phyloP scores from a whole-genome alignment of 345 rosid species.

The Eucalyptus erythrocorys region DNA sequence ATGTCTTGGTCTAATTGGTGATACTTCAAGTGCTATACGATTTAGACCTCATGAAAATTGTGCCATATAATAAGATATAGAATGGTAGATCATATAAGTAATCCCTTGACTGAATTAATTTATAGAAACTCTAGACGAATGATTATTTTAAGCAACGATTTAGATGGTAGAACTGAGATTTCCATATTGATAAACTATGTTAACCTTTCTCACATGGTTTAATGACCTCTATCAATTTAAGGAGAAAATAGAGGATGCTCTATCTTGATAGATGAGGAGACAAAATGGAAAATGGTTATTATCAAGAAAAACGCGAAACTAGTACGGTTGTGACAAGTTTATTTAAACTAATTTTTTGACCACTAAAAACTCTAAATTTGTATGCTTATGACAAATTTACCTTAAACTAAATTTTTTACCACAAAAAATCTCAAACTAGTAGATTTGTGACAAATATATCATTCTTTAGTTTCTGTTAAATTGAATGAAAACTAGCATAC shows the following conservation, averaged over 20 bases:
- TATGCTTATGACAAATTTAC: no score
- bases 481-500: no score
- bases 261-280: neutral
- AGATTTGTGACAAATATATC: no score
- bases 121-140: neutral
- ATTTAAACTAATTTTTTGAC: no score
- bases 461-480: no score
- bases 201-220: neutral
- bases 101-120: neutral
- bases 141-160: neutral
- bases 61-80: neutral
- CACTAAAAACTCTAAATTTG: no score
- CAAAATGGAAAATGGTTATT: neutral
- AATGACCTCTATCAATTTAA: neutral
- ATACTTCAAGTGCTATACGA: neutral
- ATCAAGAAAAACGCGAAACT: no score
- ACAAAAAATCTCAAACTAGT: no score
- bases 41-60: neutral
- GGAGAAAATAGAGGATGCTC: neutral
- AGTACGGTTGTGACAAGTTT: no score
- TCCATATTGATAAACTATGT: neutral
- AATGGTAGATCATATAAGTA: neutral
- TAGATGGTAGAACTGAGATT: neutral
- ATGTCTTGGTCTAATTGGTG: neutral
- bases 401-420: no score